Conservation (phyloP, 2,329 filamentous ascomycete species). For the Pestalotiopsis sp. region DNA sequence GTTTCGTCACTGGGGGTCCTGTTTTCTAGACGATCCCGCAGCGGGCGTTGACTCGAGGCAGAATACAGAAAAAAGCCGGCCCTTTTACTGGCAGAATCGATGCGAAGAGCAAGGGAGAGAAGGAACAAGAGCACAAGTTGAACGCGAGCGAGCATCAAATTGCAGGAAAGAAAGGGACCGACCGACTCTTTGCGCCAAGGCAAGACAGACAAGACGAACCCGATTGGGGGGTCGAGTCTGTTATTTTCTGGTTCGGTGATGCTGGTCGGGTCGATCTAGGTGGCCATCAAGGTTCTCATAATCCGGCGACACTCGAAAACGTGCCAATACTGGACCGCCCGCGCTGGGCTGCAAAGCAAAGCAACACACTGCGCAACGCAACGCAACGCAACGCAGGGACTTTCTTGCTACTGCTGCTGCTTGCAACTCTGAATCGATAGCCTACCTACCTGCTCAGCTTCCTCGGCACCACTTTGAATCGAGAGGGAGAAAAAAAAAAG, state of each 20-base stretch:
- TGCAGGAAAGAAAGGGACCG: background rate
- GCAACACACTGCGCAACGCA: too few relatives aligned
- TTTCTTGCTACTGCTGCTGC: too few relatives aligned
- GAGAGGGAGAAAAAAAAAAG: too few relatives aligned
- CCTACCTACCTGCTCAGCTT: too few relatives aligned
- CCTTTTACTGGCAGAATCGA: background rate
- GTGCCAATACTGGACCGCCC: background rate
- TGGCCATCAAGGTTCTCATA: constrained; percentile 13
- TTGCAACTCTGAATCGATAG: too few relatives aligned
- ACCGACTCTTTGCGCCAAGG: background rate
- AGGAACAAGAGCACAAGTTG: too few relatives aligned
- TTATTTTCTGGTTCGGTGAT: background rate
- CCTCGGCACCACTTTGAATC: too few relatives aligned
- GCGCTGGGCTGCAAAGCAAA: background rate
- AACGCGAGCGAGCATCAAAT: background rate
- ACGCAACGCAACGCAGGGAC: too few relatives aligned
- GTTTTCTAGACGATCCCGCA: background rate
- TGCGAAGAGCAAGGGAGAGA: too few relatives aligned
- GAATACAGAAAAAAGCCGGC: background rate
- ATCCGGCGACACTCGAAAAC: background rate
- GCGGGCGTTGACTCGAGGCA: too few relatives aligned
- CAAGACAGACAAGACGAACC: background rate
- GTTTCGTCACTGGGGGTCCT: background rate
- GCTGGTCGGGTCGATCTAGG: background rate
- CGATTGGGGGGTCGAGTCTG: background rate